Base-by-base conservation (phyloP, 2,329 filamentous ascomycete genomes). In the Cyphellophora europaea region DNA sequence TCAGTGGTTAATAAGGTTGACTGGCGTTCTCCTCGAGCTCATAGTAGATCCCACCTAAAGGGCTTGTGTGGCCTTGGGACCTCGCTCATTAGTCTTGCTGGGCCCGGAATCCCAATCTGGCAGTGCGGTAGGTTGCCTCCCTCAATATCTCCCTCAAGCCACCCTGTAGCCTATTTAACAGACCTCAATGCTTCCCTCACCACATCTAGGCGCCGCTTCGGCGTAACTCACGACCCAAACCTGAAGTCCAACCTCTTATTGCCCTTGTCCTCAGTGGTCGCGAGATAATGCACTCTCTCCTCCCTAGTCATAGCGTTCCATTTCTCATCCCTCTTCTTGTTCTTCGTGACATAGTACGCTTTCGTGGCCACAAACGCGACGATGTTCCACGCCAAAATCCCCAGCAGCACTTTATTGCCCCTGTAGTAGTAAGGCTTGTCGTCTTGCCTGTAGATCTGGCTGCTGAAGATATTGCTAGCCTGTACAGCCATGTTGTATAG, bases 191-290 rank as follows among this genome's bases (percentile, higher is more conserved):
- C n/a, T n/a, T n/a, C n/a, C n/a, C n/a, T n/a, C n/a, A n/a, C n/a
- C n/a, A n/a, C n/a, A n/a, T n/a, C n/a, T n/a, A n/a, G n/a, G n/a
- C n/a, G n/a, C n/a, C n/a, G n/a, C n/a, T n/a, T n/a, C n/a, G n/a
- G n/a, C n/a, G n/a, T n/a, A n/a, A n/a, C n/a, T n/a, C n/a, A 71
- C 43, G 69, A 66, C 8, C 53, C 63, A 41, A 74, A 74, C 12
- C 66, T 51, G 47, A 74, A 74, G 44, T 74, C 69, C 35, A 72
- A 50, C 48, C 73, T 64, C 53, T 73, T 68, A 38, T 64, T 63
- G 0, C 71, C 71, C 48, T 72, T 58, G 38, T 74, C 70, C 3
- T 54, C 65, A 0, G 67, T 71, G 17, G 63, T 69, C 19, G 61
- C 46, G 3, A 68, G 39, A 39, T 74, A 75, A 2, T 63, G 50